These are phyloP conservation scores for Arctium minus DNA, from an alignment of 129 eudicot species.

Conservation along the genomic window DNA sequence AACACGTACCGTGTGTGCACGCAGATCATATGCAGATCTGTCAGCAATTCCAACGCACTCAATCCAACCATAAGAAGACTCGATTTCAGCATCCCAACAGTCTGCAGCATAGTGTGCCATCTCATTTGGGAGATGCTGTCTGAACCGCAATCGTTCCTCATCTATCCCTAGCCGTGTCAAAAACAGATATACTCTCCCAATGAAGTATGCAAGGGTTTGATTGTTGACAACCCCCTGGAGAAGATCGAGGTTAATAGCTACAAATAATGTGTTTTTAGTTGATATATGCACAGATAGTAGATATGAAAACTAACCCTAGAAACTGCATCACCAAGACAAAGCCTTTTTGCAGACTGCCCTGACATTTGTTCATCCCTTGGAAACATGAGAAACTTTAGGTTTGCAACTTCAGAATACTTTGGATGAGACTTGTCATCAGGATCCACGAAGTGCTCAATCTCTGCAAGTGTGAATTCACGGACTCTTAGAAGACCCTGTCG, in stretches of 20 bases:
- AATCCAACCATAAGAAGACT: constrained; percentile 71
- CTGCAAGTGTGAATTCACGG: constrained; percentile 71
- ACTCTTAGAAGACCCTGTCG: constrained; percentile 65
- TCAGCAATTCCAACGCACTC: constrained; percentile 83
- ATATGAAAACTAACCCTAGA: constrained; percentile 31
- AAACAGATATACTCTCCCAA: constrained; percentile 61
- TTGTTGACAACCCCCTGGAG: constrained; percentile 64
- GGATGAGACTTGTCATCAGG: constrained; percentile 64
- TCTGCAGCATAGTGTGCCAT: constrained; percentile 87
- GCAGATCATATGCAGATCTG: constrained; percentile 65
- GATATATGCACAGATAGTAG: not conserved
- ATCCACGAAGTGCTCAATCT: constrained; percentile 66
- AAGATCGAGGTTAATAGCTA: not conserved
- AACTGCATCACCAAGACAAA: constrained; percentile 57
- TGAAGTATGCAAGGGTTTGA: constrained; percentile 69
- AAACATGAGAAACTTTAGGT: constrained; percentile 57
- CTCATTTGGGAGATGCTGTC: constrained; percentile 77
- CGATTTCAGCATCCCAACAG: constrained; percentile 84
- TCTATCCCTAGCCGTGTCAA: constrained; percentile 60
- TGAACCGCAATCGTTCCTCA: constrained; percentile 50
- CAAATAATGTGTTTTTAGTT: not conserved
- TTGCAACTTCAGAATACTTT: constrained; percentile 56
- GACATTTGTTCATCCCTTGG: constrained; percentile 67
- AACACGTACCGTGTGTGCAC: constrained; percentile 56
- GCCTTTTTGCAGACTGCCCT: constrained; percentile 41